These are phyloP conservation scores for Colletotrichum eleusines DNA, from an alignment of 2,329 filamentous ascomycete species.

Conservation along the genomic window DNA sequence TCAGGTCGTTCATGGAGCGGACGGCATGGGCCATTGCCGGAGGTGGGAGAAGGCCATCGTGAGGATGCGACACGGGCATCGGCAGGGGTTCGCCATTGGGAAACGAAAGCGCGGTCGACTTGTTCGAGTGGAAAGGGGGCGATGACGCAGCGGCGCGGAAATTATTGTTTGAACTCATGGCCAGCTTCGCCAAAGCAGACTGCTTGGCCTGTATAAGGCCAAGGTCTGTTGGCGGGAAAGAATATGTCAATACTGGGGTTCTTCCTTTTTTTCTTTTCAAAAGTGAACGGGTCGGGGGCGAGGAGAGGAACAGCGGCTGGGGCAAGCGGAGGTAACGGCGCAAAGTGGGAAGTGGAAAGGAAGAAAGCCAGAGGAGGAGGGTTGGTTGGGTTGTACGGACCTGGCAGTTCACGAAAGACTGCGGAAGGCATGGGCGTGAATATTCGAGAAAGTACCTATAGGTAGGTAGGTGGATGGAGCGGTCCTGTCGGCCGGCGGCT, in stretches of 20 bases:
- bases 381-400: constrained; percentile 37
- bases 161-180: constrained; percentile 55
- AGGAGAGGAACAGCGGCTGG: not conserved
- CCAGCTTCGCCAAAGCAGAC: constrained; percentile 58
- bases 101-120: constrained; percentile 13
- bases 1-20: constrained; percentile 58
- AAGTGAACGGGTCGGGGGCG: not conserved
- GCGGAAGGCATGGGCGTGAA: constrained; percentile 40
- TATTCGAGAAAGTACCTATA: constrained; percentile 9
- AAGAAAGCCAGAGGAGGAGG: constrained; percentile 6
- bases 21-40: constrained; percentile 56
- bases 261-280: not conserved
- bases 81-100: constrained; percentile 43
- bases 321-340: not conserved
- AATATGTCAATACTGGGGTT: constrained; percentile 21
- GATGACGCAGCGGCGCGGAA: constrained; percentile 37
- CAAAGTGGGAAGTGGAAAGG: constrained; percentile 1
- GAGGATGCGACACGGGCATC: constrained; percentile 46
- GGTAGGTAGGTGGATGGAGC: constrained; percentile 11
- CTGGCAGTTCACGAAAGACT: constrained; percentile 35
- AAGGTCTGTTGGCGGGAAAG: constrained; percentile 41
- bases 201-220: constrained; percentile 53
- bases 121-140: constrained; percentile 49
- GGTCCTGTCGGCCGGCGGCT: constrained; percentile 17
- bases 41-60: constrained; percentile 47